Evolutionary conservation across 2,329 filamentous ascomycete genomes (phyloP), one percentile per base, ranked within the genome.

Genomic region (Neonectria sp.): DNA sequence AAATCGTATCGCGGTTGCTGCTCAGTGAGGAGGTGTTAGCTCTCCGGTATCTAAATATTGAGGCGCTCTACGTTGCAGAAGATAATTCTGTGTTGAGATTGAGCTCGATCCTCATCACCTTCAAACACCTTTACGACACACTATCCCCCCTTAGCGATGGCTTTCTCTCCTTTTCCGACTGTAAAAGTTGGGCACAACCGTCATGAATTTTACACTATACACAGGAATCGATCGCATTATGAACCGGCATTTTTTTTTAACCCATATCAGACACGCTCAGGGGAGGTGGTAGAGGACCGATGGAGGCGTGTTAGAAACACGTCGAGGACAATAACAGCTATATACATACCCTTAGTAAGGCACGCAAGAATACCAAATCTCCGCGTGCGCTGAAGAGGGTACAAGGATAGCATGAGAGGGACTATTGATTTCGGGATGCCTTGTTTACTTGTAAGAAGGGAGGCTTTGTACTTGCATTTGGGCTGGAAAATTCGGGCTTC

Each of bases 151-250:
- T 65, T 71, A 77, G 73, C 75, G 75, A 75, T 77, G 76, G 69
- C 66, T 76, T 78, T 73, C 74, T 74, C 76, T 78, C 76, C 52
- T 75, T 77, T 68, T 65, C 64, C 64, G 58, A 55, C 66, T 67
- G 24, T 33, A 51, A 68, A 31, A 60, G 64, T 68, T 66, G 70
- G 67, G 67, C 55, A 72, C 60, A 66, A 71, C 71, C 76, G 73
- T 75, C 73, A 78, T 67, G 73, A 76, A 74, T 70, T 65, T 73
- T 65, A 51, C 60, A 55, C 63, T 66, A 69, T 69, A 74, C 71
- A 71, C 74, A 68, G 68, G 65, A 70, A 70, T 72, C 67, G 69
- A 69, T 65, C 71, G 63, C 65, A 65, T 75, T 69, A 78, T 72
- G 76, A 76, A 66, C 71, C 55, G 57, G 64, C 72, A 76, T 72